Percentiles rank a stretch among this genome's conserved stretches.
phyloP scores from a whole-genome alignment of 2,329 filamentous ascomycete species.

The Fusarium bulbicola region DNA sequence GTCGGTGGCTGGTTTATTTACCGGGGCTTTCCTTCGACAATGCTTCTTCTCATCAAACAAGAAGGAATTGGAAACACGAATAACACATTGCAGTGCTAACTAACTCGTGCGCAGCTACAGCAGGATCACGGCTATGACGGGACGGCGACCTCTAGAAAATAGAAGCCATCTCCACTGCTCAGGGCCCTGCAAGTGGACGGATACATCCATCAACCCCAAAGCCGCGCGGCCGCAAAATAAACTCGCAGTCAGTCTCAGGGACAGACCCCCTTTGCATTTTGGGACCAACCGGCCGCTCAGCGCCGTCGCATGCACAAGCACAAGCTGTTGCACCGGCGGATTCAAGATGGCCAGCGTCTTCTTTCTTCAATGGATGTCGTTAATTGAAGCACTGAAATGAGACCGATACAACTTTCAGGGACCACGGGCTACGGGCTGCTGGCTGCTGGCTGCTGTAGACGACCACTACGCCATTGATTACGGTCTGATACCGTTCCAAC shows the following conservation, averaged over 20 bases:
- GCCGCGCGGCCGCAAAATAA: conserved; percentile 37
- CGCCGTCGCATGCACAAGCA: neutral
- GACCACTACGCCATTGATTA: neutral
- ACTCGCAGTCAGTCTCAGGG: conserved; percentile 34
- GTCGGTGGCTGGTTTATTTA: conserved; percentile 23
- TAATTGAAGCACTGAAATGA: neutral
- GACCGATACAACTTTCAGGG: neutral
- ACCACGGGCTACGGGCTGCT: neutral
- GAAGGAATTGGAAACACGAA: conserved; percentile 12
- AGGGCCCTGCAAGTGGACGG: conserved; percentile 30
- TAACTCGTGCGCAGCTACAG: conserved; percentile 9
- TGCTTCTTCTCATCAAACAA: neutral
- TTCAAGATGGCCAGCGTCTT: conserved; percentile 5
- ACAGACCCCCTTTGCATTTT: conserved; percentile 5
- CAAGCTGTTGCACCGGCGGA: conserved; percentile 14
- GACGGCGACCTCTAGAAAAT: conserved; percentile 29
- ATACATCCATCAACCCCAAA: conserved; percentile 23
- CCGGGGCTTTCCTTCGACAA: conserved; percentile 4
- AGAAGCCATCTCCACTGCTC: conserved; percentile 28
- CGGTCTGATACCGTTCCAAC: neutral
- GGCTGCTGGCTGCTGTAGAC: neutral
- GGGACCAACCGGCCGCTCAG: conserved; percentile 1
- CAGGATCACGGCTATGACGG: conserved; percentile 32
- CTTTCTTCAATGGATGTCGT: neutral
- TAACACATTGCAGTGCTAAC: conserved; percentile 25